A percentile compares a stretch with the other conserved stretches of the same genome.
phyloP scores from a whole-genome alignment of 164 flowering plant genomes.

The Aristolochia contorta region DNA sequence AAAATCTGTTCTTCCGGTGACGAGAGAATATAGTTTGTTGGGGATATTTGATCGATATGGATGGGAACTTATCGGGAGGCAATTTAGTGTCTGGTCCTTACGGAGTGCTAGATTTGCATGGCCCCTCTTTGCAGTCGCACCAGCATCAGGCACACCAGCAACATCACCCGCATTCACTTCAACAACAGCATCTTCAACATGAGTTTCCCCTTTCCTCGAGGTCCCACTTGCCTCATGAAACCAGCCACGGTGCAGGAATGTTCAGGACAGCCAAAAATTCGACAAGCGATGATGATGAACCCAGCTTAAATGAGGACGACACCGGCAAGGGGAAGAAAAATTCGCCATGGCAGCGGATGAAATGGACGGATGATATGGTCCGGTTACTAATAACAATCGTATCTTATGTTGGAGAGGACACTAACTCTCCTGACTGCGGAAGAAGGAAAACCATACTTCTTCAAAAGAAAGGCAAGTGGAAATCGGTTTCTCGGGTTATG shows the following conservation, averaged over 20 bases:
- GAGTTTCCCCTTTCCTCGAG: constrained; percentile 8
- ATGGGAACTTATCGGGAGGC: constrained; percentile 13
- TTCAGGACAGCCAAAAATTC: constrained; percentile 2
- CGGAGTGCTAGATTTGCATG: constrained; percentile 12
- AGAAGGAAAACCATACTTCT: constrained; percentile 24
- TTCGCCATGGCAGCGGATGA: constrained; percentile 18
- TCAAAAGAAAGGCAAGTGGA: constrained; percentile 42
- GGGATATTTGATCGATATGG: constrained; percentile 4
- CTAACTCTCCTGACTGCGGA: constrained; percentile 9
- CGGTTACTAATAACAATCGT: constrained; percentile 11
- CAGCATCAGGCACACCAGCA: constrained; percentile 7
- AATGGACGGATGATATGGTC: constrained; percentile 16
- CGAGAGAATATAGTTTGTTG: neutral
- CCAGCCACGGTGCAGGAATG: neutral
- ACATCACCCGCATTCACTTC: constrained; percentile 4
- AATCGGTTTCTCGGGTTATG: constrained; percentile 34
- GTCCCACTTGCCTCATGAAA: constrained; percentile 3
- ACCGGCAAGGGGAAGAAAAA: constrained; percentile 13
- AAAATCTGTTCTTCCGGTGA: no score
- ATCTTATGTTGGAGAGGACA: constrained; percentile 12
- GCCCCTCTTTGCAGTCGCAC: constrained; percentile 8
- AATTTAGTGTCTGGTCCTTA: constrained; percentile 10
- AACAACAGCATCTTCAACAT: constrained; percentile 13
- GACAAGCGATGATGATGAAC: constrained; percentile 17
- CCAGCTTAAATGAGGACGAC: constrained; percentile 13